Conservation (phyloP, 768 basidiomycete genomes). For the Chalciporus pseudorubinellus region DNA sequence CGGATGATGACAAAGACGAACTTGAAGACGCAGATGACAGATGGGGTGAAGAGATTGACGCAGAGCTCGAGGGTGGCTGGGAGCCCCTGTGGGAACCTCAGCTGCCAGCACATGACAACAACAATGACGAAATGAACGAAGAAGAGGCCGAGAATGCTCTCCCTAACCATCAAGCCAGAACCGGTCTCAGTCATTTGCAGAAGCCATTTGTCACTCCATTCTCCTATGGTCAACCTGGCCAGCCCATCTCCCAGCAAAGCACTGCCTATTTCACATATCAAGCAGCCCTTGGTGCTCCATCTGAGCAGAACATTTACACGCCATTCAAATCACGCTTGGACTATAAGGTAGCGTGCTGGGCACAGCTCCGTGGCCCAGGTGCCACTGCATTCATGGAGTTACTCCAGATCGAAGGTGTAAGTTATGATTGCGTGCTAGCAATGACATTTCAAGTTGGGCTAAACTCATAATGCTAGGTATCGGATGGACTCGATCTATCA, state of each 20-base stretch:
- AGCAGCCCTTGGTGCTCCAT: background rate
- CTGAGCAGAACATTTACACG: conserved; percentile 15
- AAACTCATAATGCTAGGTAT: conserved; percentile 3
- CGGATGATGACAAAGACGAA: background rate
- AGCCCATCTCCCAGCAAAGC: background rate
- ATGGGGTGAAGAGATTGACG: background rate
- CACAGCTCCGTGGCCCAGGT: conserved; percentile 34
- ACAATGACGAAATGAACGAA: too few species aligned
- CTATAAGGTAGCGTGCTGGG: conserved; percentile 42
- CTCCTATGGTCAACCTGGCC: background rate
- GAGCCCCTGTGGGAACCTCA: background rate
- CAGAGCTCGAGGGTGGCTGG: background rate
- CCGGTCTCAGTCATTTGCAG: background rate
- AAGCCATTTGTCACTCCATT: background rate
- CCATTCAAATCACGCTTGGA: conserved; percentile 37
- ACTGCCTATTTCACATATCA: background rate
- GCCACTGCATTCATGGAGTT: conserved; percentile 40
- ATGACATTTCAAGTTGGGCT: conserved; percentile 3
- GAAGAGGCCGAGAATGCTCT: background rate
- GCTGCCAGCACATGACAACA: background rate
- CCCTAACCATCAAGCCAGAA: background rate
- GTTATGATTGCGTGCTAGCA: conserved; percentile 8
- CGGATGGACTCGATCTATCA: background rate
- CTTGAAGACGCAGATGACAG: background rate
- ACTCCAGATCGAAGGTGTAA: conserved; percentile 38